Evolutionary conservation across 2,329 filamentous ascomycete species (phyloP).

Genomic region (Trichophyton rubrum): DNA sequence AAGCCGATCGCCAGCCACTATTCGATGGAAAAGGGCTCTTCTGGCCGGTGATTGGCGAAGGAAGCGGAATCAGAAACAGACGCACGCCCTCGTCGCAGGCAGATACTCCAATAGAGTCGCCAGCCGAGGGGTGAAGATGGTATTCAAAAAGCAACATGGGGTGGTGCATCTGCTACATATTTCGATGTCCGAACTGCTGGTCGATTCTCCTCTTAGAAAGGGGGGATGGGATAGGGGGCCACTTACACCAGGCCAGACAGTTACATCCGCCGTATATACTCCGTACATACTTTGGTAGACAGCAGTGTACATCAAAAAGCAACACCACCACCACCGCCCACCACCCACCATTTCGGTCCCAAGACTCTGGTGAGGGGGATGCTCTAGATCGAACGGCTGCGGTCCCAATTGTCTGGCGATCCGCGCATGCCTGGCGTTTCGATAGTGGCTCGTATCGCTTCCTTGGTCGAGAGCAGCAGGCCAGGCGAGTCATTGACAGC

Average conservation of each 20-base stretch:
- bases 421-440: neutral
- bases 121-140: neutral
- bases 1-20: neutral
- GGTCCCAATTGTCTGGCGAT: neutral
- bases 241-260: neutral
- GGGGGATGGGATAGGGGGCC: neutral
- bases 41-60: neutral
- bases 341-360: neutral
- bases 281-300: too few relatives aligned
- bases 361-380: neutral
- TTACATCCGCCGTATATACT: too few relatives aligned
- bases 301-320: too few relatives aligned
- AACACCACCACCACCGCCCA: neutral
- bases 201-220: neutral
- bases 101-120: neutral
- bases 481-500: neutral
- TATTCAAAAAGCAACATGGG: neutral
- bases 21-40: neutral
- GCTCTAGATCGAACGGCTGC: neutral
- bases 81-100: neutral
- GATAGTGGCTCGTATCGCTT: conserved; percentile 1
- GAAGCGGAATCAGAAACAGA: neutral
- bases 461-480: neutral
- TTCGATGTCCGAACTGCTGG: neutral
- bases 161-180: neutral